Percentiles rank a stretch among this genome's conserved stretches.
These are phyloP conservation scores for Sporothrix dimorphospora DNA, from an alignment of 2,329 filamentous ascomycete species.

Conservation along the genomic window DNA sequence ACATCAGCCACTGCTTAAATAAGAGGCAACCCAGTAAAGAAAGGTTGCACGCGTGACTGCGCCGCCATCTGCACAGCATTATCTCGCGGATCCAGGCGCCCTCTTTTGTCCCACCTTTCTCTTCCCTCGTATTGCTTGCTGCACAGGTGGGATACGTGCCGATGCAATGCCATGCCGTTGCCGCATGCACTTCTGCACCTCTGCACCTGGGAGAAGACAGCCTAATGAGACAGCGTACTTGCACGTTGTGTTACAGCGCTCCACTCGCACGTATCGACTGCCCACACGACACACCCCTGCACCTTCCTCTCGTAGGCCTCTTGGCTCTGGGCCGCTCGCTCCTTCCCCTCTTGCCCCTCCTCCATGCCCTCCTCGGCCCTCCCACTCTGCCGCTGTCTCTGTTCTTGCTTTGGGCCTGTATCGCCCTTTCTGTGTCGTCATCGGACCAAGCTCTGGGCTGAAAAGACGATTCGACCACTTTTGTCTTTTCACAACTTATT, in stretches of 20 bases:
- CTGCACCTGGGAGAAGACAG: background rate
- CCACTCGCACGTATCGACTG: background rate
- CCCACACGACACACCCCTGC: slow-evolving; percentile 16
- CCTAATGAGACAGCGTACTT: too few relatives aligned
- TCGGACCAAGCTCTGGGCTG: slow-evolving; percentile 18
- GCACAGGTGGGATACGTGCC: too few relatives aligned
- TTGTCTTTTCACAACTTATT: too few relatives aligned
- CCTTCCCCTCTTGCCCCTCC: background rate
- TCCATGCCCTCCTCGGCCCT: background rate
- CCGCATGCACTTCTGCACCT: too few relatives aligned
- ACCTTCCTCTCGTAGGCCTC: background rate
- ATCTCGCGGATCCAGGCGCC: too few relatives aligned
- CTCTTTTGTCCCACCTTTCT: background rate
- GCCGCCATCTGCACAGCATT: background rate
- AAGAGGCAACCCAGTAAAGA: background rate
- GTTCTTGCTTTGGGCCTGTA: slow-evolving; percentile 17
- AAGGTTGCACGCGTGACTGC: background rate
- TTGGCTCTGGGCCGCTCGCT: background rate
- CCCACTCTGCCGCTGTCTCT: slow-evolving; percentile 9
- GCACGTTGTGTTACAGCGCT: background rate
- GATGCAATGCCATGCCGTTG: too few relatives aligned
- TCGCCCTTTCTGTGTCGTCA: slow-evolving; percentile 27
- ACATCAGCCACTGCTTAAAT: background rate
- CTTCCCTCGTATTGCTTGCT: too few relatives aligned
- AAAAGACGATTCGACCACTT: background rate